phyloP scores from a whole-genome alignment of 192 early-diverging fungal species.

The Coemansia asiatica region DNA sequence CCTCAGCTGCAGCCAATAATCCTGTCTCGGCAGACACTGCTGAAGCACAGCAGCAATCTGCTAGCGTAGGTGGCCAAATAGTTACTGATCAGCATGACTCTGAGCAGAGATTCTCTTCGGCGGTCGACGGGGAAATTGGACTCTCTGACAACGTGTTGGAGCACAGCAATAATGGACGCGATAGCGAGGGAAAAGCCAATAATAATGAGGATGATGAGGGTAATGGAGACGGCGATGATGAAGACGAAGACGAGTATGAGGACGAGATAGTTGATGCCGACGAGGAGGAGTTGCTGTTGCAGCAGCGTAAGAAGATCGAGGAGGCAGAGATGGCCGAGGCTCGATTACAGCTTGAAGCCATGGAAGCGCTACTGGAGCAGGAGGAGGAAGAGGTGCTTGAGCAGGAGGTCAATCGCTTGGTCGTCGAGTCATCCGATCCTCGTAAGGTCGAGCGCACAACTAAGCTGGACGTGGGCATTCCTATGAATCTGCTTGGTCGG shows the following conservation, averaged over 20 bases:
- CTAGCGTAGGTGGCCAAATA: background rate
- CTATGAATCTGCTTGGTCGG: slow-evolving; percentile 63
- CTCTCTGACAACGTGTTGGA: slow-evolving; percentile 51
- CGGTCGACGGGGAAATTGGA: background rate
- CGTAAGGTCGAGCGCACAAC: slow-evolving; percentile 61
- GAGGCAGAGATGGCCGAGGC: slow-evolving; percentile 58
- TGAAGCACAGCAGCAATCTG: background rate
- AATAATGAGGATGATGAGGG: slow-evolving; percentile 17
- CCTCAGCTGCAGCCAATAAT: background rate
- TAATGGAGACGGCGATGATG: background rate
- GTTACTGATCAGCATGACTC: background rate
- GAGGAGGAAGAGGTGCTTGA: slow-evolving; percentile 89
- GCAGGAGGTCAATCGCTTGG: slow-evolving; percentile 82
- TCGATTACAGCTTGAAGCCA: slow-evolving; percentile 56
- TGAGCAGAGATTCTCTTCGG: background rate
- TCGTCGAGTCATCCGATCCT: slow-evolving; percentile 86
- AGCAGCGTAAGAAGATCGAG: slow-evolving; percentile 36
- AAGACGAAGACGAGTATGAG: background rate
- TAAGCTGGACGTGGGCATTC: slow-evolving; percentile 88
- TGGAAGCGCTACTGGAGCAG: slow-evolving; percentile 70
- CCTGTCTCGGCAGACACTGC: background rate
- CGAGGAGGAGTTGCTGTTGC: slow-evolving; percentile 8
- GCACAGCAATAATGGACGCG: slow-evolving; percentile 11
- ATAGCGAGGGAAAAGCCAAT: slow-evolving; percentile 26
- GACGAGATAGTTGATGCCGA: slow-evolving; percentile 3